Base-by-base conservation (phyloP, 306 rosid genomes). In the Vigna radiata region DNA sequence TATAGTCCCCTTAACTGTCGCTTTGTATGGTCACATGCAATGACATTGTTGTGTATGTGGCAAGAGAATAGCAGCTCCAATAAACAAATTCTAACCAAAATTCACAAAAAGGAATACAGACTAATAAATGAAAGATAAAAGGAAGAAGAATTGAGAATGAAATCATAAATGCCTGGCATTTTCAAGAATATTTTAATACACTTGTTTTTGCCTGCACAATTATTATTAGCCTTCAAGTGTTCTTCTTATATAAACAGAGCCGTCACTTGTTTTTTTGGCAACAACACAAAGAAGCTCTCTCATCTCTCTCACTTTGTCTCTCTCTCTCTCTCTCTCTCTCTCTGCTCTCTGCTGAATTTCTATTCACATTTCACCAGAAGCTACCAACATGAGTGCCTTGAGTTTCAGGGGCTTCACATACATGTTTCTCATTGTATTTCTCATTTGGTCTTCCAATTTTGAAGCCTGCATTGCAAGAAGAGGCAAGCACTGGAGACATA, bases 401-500 rank as follows among this genome's bases (percentile, higher is more conserved):
- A 84, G 93, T 68, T 89, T 89, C 52, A 87, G 81, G 86, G 75
- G 86, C 70, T 73, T 88, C 84, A 73, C 91, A 79, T 83, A 77
- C 54, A 85, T 85, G 87, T 14, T 90, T 68, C 19, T 87, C 18
- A 39, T 92, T 69, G 84, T 78, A 19, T 66, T 89, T 83, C 78
- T 92, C 1, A 71, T 95, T 37, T 95, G 96, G 94, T 90, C 87
- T 56, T 82, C 87, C 2, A 95, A 87, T 64, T 90, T 92, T 80
- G 99, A 92, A 58, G 75, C 81, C 54, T 92, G 97, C 93, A 86
- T 84, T 91, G 99, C 90, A 8, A 89, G 97, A 85, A 86, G 92
- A 86, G 88, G 92, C 3, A 90, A 86, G 83, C 97, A 92, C 81
- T 90, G 94, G 97, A 91, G 89, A 77, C 85, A 82, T 19, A 84